Evolutionary conservation across 2,329 filamentous ascomycete genomes (phyloP).

Genomic region (Calonectria hawksworthii): DNA sequence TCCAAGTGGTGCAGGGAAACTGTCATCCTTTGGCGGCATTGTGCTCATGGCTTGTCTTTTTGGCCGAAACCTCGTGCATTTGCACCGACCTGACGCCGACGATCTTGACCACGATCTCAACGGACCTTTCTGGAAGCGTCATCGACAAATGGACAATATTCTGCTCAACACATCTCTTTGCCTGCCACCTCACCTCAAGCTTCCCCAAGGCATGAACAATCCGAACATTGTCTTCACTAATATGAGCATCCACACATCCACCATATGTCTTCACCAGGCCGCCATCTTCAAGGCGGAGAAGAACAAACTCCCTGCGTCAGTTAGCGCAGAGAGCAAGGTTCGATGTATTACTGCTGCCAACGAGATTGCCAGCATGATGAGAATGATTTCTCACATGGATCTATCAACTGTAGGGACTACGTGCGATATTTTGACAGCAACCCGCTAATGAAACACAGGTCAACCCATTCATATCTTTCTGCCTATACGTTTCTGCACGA

Average conservation of each 20-base stretch:
- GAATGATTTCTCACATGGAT: slow-evolving; percentile 92
- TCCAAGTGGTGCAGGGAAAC: slow-evolving; percentile 77
- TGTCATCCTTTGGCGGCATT: slow-evolving; percentile 85
- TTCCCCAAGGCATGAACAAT: slow-evolving; percentile 81
- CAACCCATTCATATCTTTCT: slow-evolving; percentile 96
- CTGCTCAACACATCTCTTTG: slow-evolving; percentile 88
- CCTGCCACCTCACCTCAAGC: slow-evolving; percentile 83
- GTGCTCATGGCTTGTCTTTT: slow-evolving; percentile 91
- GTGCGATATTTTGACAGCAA: not conserved
- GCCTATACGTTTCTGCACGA: slow-evolving; percentile 93
- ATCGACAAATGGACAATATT: slow-evolving; percentile 90
- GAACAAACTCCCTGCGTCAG: slow-evolving; percentile 80
- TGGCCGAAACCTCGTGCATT: slow-evolving; percentile 89
- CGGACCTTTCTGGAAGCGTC: slow-evolving; percentile 95
- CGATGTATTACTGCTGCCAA: slow-evolving; percentile 94
- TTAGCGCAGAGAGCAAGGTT: slow-evolving; percentile 91
- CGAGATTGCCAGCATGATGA: slow-evolving; percentile 95
- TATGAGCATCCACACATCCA: slow-evolving; percentile 96
- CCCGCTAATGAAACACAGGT: slow-evolving; percentile 70
- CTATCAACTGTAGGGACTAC: slow-evolving; percentile 77
- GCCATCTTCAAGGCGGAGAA: slow-evolving; percentile 98
- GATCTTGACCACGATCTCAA: slow-evolving; percentile 90
- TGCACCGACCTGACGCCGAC: slow-evolving; percentile 87
- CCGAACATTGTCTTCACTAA: slow-evolving; percentile 94
- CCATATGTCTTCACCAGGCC: slow-evolving; percentile 97